These are phyloP conservation scores for Oidiodendron maius DNA, from an alignment of 495 filamentous ascomycete genomes.

Conservation along the genomic window DNA sequence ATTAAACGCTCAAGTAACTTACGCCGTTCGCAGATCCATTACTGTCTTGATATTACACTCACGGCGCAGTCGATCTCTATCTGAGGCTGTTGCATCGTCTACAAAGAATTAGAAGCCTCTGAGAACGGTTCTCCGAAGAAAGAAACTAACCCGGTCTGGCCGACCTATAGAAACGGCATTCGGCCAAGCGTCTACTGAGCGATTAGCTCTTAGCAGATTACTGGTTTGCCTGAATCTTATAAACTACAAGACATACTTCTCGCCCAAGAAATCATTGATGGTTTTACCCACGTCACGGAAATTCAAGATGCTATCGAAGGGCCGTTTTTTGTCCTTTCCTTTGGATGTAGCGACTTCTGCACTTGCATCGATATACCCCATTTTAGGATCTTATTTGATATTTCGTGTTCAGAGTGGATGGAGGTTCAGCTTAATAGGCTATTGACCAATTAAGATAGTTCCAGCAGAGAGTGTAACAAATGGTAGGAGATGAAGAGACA, in stretches of 20 bases:
- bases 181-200: conserved; percentile 48
- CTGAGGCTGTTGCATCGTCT: conserved; percentile 65
- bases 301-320: conserved; percentile 66
- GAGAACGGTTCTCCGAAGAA: conserved; percentile 1
- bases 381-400: no score
- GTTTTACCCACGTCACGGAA: conserved; percentile 80
- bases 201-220: conserved; percentile 1
- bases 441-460: no score
- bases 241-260: conserved; percentile 36
- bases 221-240: no score
- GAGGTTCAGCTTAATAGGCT: no score
- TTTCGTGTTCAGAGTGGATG: no score
- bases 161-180: conserved; percentile 68
- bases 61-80: conserved; percentile 52
- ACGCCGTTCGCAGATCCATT: conserved; percentile 65
- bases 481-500: no score
- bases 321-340: neutral
- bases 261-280: conserved; percentile 53
- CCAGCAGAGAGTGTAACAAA: no score
- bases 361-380: no score
- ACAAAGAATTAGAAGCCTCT: conserved; percentile 10
- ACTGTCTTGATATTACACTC: conserved; percentile 63
- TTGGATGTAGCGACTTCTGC: no score
- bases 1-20: neutral
- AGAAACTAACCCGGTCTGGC: conserved; percentile 53